Base-by-base conservation (phyloP, 768 basidiomycete genomes). In the Hortiboletus flavorubellus region DNA sequence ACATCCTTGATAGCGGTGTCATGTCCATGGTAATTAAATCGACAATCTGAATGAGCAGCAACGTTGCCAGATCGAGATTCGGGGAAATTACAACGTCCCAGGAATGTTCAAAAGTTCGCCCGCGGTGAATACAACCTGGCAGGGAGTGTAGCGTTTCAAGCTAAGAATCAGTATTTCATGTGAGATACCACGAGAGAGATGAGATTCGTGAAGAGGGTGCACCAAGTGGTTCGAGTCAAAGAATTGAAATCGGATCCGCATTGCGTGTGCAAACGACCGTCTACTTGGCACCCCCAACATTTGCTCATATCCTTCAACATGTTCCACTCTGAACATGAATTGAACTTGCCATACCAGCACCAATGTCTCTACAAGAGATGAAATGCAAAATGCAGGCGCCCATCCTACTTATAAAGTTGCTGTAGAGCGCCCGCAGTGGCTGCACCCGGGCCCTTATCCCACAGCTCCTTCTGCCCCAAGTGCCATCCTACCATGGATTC, bases 401-500 rank as follows among this genome's bases (percentile, higher is more conserved):
- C 39, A 45, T 45, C 49, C 56, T 45, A 38, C 50, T 44, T 48
- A 51, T 50, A 42, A 30, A 38, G 54, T 46, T 56, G 51, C 55
- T 51, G 55, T 60, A 35, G 42, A 35, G 33, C 47, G 33, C 50
- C 26, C 26, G 26, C 26, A 26, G 4, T 26, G 26, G 26, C 26
- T 26, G 26, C 26, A 26, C 5, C 26, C 26, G 26, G 5, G 26
- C 5, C 26, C 26, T 44, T 16, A 49, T 16, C 51, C 8, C 15
- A 23, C 35, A 37, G 18, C 29, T 26, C 21, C 6, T 16, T 51
- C 29, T 26, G 23, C 34, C 39, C 39, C 37, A 8, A 49, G 26
- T 6, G 18, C 9, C 34, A 23, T 14, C 37, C 38, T 30, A 31
- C 18, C 26, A 66, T 66, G 65, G 66, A 53, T n/a, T 38, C 51